phyloP scores from a whole-genome alignment of 1,139 yeast species.

The Candida anutae region DNA sequence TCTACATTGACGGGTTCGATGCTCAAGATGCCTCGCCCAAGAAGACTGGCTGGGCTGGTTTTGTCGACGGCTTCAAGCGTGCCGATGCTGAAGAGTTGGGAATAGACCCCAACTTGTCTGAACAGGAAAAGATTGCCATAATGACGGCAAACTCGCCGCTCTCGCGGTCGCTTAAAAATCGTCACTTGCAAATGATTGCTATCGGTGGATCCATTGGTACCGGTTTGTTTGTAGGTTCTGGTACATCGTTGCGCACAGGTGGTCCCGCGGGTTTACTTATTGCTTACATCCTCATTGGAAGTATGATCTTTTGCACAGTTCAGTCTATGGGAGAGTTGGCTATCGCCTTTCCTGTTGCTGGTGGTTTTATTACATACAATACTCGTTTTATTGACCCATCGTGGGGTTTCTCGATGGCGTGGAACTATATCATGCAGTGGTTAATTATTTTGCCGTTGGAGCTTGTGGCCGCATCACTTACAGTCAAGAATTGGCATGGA shows the following conservation, averaged over 20 bases:
- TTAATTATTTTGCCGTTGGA: constrained; percentile 68
- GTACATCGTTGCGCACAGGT: constrained; percentile 56
- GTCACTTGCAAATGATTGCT: constrained; percentile 78
- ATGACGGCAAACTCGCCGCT: constrained; percentile 67
- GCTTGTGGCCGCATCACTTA: constrained; percentile 50
- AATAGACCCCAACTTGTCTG: constrained; percentile 60
- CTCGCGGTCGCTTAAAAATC: constrained; percentile 49
- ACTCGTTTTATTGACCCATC: constrained; percentile 65
- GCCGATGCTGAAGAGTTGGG: constrained; percentile 43
- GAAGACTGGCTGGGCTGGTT: constrained; percentile 31
- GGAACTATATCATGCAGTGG: constrained; percentile 82
- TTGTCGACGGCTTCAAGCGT: constrained; percentile 51
- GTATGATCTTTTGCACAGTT: constrained; percentile 66
- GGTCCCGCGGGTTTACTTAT: constrained; percentile 76
- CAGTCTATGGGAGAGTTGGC: constrained; percentile 87
- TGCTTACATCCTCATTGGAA: constrained; percentile 62
- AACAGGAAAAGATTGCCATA: constrained; percentile 60
- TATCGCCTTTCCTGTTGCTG: constrained; percentile 69
- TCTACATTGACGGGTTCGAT: constrained; percentile 35
- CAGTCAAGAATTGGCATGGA: constrained; percentile 27
- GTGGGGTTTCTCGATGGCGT: constrained; percentile 73
- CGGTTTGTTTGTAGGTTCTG: constrained; percentile 71
- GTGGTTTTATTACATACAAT: constrained; percentile 70
- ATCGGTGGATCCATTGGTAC: constrained; percentile 88
- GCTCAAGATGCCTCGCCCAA: constrained; percentile 17